Percentiles rank a stretch among this genome's conserved stretches.
Conservation (phyloP, 176 grass and related monocot genomes). For the Tuctoria greenei region DNA sequence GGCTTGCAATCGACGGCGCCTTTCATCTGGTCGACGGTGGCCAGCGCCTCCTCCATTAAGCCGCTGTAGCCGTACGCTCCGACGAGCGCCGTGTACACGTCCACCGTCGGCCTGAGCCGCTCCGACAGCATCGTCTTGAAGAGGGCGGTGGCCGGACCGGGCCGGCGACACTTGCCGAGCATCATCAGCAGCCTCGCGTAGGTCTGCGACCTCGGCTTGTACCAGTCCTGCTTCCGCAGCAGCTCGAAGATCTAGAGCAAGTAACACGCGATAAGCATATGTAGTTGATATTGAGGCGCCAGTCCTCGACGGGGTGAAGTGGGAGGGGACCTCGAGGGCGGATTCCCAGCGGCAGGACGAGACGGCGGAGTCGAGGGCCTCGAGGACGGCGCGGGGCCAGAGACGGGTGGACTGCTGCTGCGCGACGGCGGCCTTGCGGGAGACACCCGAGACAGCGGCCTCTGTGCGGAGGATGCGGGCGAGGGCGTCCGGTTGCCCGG, state of each 20-base stretch:
- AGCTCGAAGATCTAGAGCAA: slow-evolving; percentile 70
- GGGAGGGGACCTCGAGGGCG: slow-evolving; percentile 59
- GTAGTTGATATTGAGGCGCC: neutral
- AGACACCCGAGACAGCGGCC: slow-evolving; percentile 60
- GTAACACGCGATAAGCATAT: neutral
- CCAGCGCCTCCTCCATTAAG: slow-evolving; percentile 60
- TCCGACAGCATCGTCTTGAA: slow-evolving; percentile 75
- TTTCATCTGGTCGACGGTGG: slow-evolving; percentile 76
- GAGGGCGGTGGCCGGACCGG: slow-evolving; percentile 49
- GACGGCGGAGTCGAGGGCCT: slow-evolving; percentile 73
- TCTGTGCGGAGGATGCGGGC: slow-evolving; percentile 70
- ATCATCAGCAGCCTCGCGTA: slow-evolving; percentile 73
- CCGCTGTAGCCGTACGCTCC: slow-evolving; percentile 68
- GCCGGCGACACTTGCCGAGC: slow-evolving; percentile 83
- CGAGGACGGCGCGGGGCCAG: slow-evolving; percentile 74
- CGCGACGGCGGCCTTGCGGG: slow-evolving; percentile 49
- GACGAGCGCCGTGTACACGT: slow-evolving; percentile 80
- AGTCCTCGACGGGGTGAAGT: accelerated
- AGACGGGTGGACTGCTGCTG: slow-evolving; percentile 50
- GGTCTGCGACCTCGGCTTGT: slow-evolving; percentile 73
- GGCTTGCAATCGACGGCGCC: slow-evolving; percentile 55
- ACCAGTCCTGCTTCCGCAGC: slow-evolving; percentile 83
- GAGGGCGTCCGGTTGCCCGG: slow-evolving; percentile 44
- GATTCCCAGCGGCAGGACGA: slow-evolving; percentile 58
- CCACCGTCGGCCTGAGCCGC: slow-evolving; percentile 49